Base-by-base conservation (phyloP, 495 filamentous ascomycete genomes). In the Xylaria intraflava region DNA sequence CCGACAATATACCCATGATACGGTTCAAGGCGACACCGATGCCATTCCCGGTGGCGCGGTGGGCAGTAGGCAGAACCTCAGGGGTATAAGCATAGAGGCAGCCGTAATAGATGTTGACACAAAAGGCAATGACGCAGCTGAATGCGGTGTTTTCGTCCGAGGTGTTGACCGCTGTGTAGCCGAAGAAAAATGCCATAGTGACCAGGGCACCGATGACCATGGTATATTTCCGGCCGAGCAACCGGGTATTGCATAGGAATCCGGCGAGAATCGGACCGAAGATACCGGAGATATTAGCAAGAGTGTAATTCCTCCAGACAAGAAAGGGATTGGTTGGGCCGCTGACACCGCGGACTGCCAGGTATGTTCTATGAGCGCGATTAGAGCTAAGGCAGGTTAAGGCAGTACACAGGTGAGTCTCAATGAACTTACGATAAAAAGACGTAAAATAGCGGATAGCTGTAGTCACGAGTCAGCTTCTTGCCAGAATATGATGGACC, bases 41-140 rank as follows among this genome's bases (percentile, higher is more conserved):
- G 10, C 85, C 85, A 57, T 87, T 86, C 19, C 85, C 84, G 2
- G 85, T 87, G 2, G 82, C 83, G 14, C 84, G 73, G 64, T 88
- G 84, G 3, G 83, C 84, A 35, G 80, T 83, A 3, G 84, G 84
- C 2, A 88, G 66, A 5, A 84, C 80, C 50, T 79, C 76, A 1
- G 76, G 75, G 0, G 76, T 80, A 51, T 80, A 79, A 17, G 84
- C 84, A 54, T 88, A 89, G 14, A 88, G 70, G 0, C 78, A 83
- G n/a, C 82, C 83, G 57, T 87, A 88, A 65, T 87, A 88, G 31
- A 87, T 79, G 44, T 87, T 86, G 46, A 87, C 63, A 43, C 76
- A 83, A 65, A 86, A 87, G 16, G 69, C 78, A 61, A 88, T 84
- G 20, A 78, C 70, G 57, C 83, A 87, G 7, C 75, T 83, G 59